A percentile compares a stretch with the other conserved stretches of the same genome.
Conservation (phyloP, 2,329 filamentous ascomycete genomes). For the Chlorencoelia australis region DNA sequence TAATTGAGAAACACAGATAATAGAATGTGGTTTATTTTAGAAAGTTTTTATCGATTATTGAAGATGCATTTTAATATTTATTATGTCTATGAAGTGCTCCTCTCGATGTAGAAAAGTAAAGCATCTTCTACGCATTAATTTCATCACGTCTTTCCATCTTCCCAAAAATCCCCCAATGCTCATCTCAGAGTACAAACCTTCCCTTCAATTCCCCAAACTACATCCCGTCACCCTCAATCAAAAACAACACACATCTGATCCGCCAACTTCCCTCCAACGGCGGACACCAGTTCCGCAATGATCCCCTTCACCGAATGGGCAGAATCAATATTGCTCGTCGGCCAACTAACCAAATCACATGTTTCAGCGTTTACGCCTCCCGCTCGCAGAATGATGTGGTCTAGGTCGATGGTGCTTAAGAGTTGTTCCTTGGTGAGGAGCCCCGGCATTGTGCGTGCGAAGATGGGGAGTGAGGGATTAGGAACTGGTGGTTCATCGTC, state of each 20-base stretch:
- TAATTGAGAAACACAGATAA: too few relatives aligned
- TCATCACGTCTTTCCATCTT: too few relatives aligned
- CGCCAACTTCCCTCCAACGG: constrained; percentile 51
- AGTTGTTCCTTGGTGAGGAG: constrained; percentile 47
- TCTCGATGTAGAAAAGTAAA: too few relatives aligned
- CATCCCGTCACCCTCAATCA: not conserved
- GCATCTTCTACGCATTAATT: too few relatives aligned
- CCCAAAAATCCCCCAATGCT: too few relatives aligned
- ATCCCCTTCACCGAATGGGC: constrained; percentile 45
- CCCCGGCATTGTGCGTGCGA: constrained; percentile 54
- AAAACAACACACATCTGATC: not conserved
- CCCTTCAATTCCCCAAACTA: too few relatives aligned
- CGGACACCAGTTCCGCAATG: constrained; percentile 58
- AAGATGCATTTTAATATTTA: too few relatives aligned
- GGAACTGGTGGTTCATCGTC: constrained; percentile 9
- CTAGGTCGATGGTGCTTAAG: constrained; percentile 41
- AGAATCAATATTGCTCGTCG: constrained; percentile 39
- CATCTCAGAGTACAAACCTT: too few relatives aligned
- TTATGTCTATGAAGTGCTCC: too few relatives aligned
- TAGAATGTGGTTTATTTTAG: too few relatives aligned
- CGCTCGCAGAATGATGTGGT: constrained; percentile 44
- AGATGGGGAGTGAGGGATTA: constrained; percentile 35
- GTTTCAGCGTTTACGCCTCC: constrained; percentile 19
- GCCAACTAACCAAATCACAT: constrained; percentile 42
- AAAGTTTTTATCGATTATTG: too few relatives aligned